Conservation (phyloP, 352 stramenopile species). For the Phytopythium sindhum region DNA sequence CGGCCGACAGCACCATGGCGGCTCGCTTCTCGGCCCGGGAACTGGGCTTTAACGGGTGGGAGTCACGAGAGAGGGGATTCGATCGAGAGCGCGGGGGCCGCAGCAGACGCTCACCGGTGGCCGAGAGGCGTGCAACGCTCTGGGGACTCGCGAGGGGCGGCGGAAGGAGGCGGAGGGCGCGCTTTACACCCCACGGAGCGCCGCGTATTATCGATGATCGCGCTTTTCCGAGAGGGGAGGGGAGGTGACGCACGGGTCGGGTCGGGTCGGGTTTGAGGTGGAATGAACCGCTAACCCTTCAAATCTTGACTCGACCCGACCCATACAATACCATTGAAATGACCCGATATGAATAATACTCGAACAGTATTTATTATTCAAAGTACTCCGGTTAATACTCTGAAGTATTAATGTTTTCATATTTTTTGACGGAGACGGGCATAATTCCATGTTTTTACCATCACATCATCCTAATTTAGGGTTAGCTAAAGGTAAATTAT, state of each 20-base stretch:
- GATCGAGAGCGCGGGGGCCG: neutral
- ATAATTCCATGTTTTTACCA: no score
- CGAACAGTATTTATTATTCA: no score
- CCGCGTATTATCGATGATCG: constrained; percentile 3
- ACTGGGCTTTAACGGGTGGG: neutral
- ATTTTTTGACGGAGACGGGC: no score
- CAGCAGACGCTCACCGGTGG: neutral
- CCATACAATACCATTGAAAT: no score
- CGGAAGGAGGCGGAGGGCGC: neutral
- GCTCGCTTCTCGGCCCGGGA: neutral
- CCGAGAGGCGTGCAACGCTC: neutral
- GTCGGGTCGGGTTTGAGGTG: neutral
- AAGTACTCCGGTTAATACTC: no score
- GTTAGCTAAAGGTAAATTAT: no score
- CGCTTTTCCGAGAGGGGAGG: neutral
- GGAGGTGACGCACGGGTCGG: neutral
- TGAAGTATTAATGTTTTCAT: no score
- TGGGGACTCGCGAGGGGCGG: neutral
- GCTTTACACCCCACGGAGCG: neutral
- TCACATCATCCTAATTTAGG: no score
- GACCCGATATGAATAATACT: no score
- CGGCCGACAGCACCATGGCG: constrained; percentile 96
- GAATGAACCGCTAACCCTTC: no score
- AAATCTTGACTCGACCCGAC: no score
- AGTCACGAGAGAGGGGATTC: neutral